Conservation (phyloP, 176 grass and related monocot genomes). For the Ensete glaucum region DNA sequence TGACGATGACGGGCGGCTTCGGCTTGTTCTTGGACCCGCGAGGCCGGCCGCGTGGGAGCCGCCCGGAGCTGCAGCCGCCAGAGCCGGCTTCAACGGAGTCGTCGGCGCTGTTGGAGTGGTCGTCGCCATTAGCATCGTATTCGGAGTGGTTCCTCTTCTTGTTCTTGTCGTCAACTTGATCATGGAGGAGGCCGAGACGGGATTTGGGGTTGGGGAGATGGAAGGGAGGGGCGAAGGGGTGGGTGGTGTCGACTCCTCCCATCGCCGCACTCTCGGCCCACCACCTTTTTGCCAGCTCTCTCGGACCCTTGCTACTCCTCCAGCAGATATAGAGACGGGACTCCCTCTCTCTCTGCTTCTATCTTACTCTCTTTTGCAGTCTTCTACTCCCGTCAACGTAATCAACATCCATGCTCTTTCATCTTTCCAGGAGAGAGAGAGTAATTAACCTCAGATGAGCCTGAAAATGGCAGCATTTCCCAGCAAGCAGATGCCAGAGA, state of each 20-base stretch:
- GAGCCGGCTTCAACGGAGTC: slow-evolving; percentile 4
- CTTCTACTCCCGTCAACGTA: no score
- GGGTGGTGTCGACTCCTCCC: slow-evolving; percentile 29
- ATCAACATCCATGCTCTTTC: no score
- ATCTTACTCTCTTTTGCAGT: no score
- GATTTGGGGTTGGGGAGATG: background rate
- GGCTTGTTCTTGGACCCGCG: slow-evolving; percentile 91
- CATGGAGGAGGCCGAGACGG: background rate
- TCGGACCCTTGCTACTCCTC: background rate
- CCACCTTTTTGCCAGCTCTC: slow-evolving; percentile 76
- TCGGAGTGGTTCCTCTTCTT: slow-evolving; percentile 1
- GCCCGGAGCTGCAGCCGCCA: background rate
- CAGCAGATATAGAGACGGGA: no score
- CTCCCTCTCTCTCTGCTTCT: no score
- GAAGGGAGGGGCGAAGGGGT: slow-evolving; percentile 5
- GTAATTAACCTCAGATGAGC: no score
- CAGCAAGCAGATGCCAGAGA: no score
- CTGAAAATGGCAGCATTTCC: no score
- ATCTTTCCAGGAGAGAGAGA: no score
- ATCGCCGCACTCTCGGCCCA: slow-evolving; percentile 46
- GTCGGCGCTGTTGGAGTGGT: slow-evolving; percentile 34
- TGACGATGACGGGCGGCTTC: slow-evolving; percentile 66
- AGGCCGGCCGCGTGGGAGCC: slow-evolving; percentile 64
- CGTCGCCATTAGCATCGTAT: slow-evolving; percentile 1
- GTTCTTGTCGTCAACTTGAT: slow-evolving; percentile 22